phyloP scores from a whole-genome alignment of 164 flowering plant genomes.

The Chimonanthus praecox region DNA sequence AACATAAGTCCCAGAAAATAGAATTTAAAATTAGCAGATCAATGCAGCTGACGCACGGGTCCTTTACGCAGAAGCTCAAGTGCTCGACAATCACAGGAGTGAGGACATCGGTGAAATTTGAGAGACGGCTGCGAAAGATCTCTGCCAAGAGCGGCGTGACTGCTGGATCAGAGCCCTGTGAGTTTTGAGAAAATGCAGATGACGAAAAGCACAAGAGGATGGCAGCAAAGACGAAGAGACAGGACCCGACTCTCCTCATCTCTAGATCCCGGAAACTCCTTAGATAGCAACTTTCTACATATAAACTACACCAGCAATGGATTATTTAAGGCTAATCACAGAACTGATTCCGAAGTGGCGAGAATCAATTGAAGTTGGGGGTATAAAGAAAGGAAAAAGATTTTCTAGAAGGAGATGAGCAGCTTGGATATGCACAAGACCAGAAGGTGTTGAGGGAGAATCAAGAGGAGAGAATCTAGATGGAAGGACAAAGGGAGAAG shows the following conservation, averaged over 20 bases:
- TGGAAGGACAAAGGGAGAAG: no score
- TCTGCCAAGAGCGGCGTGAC: constrained; percentile 32
- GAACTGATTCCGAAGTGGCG: neutral
- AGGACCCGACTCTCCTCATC: neutral
- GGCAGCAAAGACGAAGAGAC: neutral
- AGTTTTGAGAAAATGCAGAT: neutral
- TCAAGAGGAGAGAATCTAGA: no score
- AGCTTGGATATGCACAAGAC: no score
- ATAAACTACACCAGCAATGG: neutral
- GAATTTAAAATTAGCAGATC: neutral
- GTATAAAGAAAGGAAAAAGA: no score
- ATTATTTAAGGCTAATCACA: neutral
- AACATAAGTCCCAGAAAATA: neutral
- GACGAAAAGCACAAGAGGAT: neutral
- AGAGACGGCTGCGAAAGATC: constrained; percentile 26
- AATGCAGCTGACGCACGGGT: constrained; percentile 35
- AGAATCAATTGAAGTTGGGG: no score
- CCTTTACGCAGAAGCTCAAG: constrained; percentile 57
- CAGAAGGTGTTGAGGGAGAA: no score
- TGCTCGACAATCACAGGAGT: constrained; percentile 26
- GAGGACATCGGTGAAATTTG: constrained; percentile 39
- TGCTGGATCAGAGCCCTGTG: constrained; percentile 19
- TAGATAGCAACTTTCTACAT: neutral
- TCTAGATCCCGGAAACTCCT: neutral
- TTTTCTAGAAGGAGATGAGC: no score